phyloP scores from a whole-genome alignment of 1,284 basidiomycete genomes.

The Malassezia arunalokei region DNA sequence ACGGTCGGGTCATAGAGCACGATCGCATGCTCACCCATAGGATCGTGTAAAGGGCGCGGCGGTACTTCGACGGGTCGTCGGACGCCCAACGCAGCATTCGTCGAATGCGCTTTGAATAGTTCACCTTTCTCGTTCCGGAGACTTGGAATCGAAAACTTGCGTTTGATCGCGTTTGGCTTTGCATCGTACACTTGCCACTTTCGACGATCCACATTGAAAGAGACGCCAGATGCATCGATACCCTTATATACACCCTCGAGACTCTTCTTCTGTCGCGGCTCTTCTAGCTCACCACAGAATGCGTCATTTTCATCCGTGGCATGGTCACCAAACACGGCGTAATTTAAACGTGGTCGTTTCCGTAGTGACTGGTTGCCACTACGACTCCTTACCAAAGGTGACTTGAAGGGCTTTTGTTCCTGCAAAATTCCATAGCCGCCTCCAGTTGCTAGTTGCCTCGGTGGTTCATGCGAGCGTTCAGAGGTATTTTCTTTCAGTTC shows the following conservation, averaged over 20 bases:
- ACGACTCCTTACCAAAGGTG: conserved; percentile 23
- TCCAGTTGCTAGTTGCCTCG: conserved; percentile 20
- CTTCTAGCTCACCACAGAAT: conserved; percentile 12
- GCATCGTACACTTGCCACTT: conserved; percentile 34
- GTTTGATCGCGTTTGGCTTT: conserved; percentile 29
- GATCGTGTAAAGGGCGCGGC: conserved; percentile 84
- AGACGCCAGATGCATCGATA: conserved; percentile 39
- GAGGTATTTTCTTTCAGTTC: neutral
- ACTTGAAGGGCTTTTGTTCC: conserved; percentile 39
- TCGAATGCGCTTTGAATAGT: conserved; percentile 56
- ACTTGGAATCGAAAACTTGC: conserved; percentile 68
- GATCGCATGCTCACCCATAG: conserved; percentile 93
- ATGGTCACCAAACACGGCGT: conserved; percentile 33
- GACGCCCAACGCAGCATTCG: conserved; percentile 71
- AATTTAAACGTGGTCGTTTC: conserved; percentile 39
- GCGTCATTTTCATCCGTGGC: conserved; percentile 16
- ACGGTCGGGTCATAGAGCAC: conserved; percentile 94
- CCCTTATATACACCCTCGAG: conserved; percentile 41
- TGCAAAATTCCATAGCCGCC: conserved; percentile 32
- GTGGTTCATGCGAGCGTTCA: neutral
- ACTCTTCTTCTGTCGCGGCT: conserved; percentile 17
- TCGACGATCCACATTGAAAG: conserved; percentile 34
- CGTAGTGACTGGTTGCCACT: conserved; percentile 16
- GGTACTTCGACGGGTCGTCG: conserved; percentile 69
- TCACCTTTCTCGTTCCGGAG: conserved; percentile 70